phyloP scores from a whole-genome alignment of 2,329 filamentous ascomycete species.

The Apiospora rasikravindrae region DNA sequence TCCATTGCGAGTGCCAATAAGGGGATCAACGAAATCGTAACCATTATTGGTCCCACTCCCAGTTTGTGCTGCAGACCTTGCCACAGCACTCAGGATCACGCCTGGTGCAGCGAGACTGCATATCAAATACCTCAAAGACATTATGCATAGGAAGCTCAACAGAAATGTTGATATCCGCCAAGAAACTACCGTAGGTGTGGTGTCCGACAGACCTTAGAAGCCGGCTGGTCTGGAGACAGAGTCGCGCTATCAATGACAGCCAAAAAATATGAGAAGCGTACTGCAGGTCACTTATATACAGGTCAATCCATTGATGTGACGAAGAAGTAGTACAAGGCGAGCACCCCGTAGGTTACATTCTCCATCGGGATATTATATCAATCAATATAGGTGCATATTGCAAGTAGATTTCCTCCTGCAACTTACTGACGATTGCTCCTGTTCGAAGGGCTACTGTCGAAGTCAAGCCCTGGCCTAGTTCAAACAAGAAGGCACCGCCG shows the following conservation, averaged over 20 bases:
- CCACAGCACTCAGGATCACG: background rate
- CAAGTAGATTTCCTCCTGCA: background rate
- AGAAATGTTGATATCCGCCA: background rate
- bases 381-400: background rate
- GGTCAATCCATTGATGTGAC: background rate
- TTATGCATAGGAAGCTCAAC: background rate
- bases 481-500: background rate
- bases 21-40: slow-evolving; percentile 39
- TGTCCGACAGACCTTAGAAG: background rate
- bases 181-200: background rate
- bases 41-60: slow-evolving; percentile 14
- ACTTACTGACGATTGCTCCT: background rate
- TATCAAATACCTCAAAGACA: background rate
- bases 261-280: background rate
- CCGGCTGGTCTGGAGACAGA: background rate
- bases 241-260: background rate
- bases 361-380: background rate
- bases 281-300: background rate
- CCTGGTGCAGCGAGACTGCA: background rate
- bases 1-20: slow-evolving; percentile 41
- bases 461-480: background rate
- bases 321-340: background rate
- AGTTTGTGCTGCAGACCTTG: background rate
- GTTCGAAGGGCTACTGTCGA: background rate
- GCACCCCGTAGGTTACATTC: background rate